Evolutionary conservation across 768 basidiomycete genomes (phyloP).

Genomic region (Tricholoma sp.): DNA sequence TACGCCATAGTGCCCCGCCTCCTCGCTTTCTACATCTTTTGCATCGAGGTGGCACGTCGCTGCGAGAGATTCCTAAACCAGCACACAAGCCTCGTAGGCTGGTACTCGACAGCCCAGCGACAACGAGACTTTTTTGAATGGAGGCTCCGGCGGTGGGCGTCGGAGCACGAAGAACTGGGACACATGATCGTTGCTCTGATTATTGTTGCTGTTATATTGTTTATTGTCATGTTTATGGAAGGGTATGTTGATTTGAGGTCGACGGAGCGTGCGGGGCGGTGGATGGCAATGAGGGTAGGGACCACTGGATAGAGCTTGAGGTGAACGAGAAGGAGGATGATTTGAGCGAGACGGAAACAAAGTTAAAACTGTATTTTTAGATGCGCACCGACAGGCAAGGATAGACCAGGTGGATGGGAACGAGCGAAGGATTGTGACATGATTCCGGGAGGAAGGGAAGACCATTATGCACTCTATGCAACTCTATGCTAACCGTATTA

Average conservation of each 20-base stretch:
- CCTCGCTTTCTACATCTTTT: neutral
- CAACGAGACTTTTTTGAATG: neutral
- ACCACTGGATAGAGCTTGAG: no score
- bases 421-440: neutral
- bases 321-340: neutral
- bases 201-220: slow-evolving; percentile 2
- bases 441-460: neutral
- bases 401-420: neutral
- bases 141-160: neutral
- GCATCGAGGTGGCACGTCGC: neutral
- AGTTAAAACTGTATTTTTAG: neutral
- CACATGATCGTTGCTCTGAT: neutral
- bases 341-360: no score
- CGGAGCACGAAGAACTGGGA: slow-evolving; percentile 1
- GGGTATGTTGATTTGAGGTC: slow-evolving; percentile 1
- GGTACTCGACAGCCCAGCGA: neutral
- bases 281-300: neutral
- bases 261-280: neutral
- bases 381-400: no score
- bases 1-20: neutral
- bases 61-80: neutral
- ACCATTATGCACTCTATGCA: neutral
- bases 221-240: neutral
- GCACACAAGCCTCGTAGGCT: neutral
- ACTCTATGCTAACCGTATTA: neutral